Evolutionary conservation across 148 eudicot species (phyloP), one percentile per base, ranked within the genome.

Genomic region (Chenopodium formosanum): DNA sequence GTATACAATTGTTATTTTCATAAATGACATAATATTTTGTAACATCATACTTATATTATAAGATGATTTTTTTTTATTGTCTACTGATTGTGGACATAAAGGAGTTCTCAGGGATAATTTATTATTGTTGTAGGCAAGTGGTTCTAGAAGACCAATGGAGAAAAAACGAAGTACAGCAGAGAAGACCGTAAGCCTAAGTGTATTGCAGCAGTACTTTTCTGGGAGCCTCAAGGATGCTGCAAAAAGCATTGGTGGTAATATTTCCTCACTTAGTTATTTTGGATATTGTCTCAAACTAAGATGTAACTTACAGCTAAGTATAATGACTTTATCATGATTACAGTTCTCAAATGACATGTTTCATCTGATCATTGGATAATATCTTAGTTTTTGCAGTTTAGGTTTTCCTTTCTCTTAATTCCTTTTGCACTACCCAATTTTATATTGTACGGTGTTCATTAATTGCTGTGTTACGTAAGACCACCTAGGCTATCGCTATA

Each of bases 181-280:
- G 87, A 95, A 91, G 87, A 86, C 89, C 74, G 94, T 95, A 22
- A 91, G 97, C 83, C 84, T 93, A 69, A 87, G 89, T 84, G 92
- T 93, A 75, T 90, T 95, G 84, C 97, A 95, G 79, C 97, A 92
- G 63, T 92, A 95, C 81, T 95, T 95, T 75, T 90, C 97, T 64
- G 98, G 98, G 82, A 95, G 98, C 80, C 91, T 95, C 12, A 95
- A 93, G 87, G 98, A 95, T 89, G 98, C 97, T 83, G 98, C 98
- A 32, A 93, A 92, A 87, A 88, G 88, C 84, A 89, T 95, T 89
- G 98, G 97, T 48, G 97, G 98, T 95, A 84, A 81, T 40, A 72
- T 73, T 78, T 72, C 47, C 14, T 81, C 53, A 66, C 70, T 63
- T 48, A 44, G 13, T 9, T 73, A 9, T 29, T 34, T 37, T 31